Evolutionary conservation across 176 grass and related monocot genomes (phyloP), one percentile per base, ranked within the genome.

Genomic region (Pharus latifolius): DNA sequence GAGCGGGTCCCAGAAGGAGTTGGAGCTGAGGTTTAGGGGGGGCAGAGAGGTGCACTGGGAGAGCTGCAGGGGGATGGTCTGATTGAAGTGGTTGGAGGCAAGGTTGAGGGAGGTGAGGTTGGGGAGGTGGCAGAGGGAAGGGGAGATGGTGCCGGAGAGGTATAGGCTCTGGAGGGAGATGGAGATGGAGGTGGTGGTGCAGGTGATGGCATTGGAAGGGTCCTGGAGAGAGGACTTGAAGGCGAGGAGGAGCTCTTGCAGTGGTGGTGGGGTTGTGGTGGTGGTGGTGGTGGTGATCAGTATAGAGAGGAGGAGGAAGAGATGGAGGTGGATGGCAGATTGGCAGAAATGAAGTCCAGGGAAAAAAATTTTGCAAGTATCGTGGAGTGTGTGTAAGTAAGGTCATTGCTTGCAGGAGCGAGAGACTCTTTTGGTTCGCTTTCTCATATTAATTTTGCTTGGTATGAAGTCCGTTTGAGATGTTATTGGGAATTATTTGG

Each of bases 41-140:
- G 37, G 72, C 13, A 96, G 80, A 12, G 72, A 56, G 9, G 77
- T 40, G 80, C 91, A 96, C 42, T 76, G 66, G 10, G 91, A 56
- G 7, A 96, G 87, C 26, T 79, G 56, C 63, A 96, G 84, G 20
- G 87, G 72, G 60, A 91, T 34, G 73, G 84, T 48, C 70, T 84
- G 80, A 69, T 96, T 85, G 91, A 96, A 91, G 53, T 0, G 28
- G 84, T 96, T 96, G 59, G 46, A 30, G 4, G 91, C 91, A 23
- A 96, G 81, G 75, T 73, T 88, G 32, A 91, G 78, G 10, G 4
- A 22, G 11, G 18, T 72, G 19, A 96, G 84, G 22, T 77, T 73
- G 7, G 41, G 80, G 10, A 96, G 80, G 45, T 67, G 51, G 66
- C 91, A 96, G 43, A 91, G 66, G 25, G 87, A 78, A 27, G 71